These are phyloP conservation scores for Plasmodium gonderi DNA, from an alignment of 169 alveolate species.

Conservation along the genomic window DNA sequence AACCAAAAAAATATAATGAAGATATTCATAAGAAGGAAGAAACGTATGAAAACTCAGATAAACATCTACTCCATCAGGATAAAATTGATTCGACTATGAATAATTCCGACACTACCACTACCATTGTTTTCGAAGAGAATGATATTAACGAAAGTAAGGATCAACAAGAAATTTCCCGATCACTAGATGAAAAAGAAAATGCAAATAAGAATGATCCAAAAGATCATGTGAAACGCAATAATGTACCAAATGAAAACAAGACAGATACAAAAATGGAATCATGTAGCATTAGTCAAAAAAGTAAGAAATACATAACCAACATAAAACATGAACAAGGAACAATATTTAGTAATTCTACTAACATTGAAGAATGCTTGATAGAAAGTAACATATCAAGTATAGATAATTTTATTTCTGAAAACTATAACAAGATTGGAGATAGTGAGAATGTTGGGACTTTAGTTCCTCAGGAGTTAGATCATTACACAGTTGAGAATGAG, in stretches of 20 bases:
- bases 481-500: not conserved
- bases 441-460: not conserved
- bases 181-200: not conserved
- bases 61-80: not conserved
- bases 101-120: not conserved
- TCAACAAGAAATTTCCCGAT: not conserved
- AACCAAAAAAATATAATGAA: not conserved
- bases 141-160: not conserved
- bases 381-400: constrained; percentile 45
- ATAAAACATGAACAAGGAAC: constrained; percentile 1
- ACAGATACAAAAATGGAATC: not conserved
- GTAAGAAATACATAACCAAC: not conserved
- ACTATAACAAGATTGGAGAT: constrained; percentile 15
- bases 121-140: not conserved
- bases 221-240: not conserved
- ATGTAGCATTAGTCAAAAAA: not conserved
- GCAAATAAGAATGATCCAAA: not conserved
- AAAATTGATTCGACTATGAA: not conserved
- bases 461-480: not conserved
- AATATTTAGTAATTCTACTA: constrained; percentile 27
- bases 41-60: not conserved
- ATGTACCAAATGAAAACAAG: not conserved
- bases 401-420: not conserved
- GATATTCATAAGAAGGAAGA: not conserved
- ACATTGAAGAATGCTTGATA: constrained; percentile 12